Percentiles rank a stretch among this genome's conserved stretches.
Evolutionary conservation across 2,329 filamentous ascomycete species (phyloP).

Genomic region (Colletotrichum scovillei): DNA sequence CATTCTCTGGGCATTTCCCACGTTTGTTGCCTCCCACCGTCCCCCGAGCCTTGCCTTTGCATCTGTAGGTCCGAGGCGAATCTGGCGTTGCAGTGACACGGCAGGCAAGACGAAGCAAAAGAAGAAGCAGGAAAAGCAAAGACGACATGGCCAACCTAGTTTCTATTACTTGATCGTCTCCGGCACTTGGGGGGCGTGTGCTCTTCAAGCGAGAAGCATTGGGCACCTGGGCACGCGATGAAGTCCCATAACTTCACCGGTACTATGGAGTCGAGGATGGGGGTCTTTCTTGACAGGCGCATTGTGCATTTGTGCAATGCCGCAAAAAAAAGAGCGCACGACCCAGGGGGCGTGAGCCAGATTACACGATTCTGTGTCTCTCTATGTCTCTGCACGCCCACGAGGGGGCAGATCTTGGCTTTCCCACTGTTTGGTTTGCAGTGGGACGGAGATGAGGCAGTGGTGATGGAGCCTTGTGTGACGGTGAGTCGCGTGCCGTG

Average conservation of each 20-base stretch:
- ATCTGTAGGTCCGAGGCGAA: background rate
- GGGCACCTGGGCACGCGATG: no score
- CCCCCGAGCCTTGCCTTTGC: background rate
- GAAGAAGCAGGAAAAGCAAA: no score
- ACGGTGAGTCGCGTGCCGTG: background rate
- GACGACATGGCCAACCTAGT: background rate
- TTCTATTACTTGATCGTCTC: background rate
- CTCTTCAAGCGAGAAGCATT: background rate
- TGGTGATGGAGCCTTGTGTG: background rate
- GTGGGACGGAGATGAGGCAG: background rate
- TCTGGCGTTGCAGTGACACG: background rate
- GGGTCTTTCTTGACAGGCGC: background rate
- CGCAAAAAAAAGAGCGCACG: background rate
- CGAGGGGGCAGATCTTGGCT: background rate
- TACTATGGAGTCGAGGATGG: background rate
- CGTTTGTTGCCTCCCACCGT: background rate
- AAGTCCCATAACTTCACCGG: background rate
- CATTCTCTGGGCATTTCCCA: background rate
- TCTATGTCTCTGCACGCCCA: background rate
- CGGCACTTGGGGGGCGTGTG: background rate
- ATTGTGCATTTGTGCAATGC: background rate
- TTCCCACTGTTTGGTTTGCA: background rate
- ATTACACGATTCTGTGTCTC: background rate
- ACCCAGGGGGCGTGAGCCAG: background rate
- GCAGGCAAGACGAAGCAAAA: background rate